phyloP scores from a whole-genome alignment of 108 stramenopile species.

The Pseudonitzschia multiseries region DNA sequence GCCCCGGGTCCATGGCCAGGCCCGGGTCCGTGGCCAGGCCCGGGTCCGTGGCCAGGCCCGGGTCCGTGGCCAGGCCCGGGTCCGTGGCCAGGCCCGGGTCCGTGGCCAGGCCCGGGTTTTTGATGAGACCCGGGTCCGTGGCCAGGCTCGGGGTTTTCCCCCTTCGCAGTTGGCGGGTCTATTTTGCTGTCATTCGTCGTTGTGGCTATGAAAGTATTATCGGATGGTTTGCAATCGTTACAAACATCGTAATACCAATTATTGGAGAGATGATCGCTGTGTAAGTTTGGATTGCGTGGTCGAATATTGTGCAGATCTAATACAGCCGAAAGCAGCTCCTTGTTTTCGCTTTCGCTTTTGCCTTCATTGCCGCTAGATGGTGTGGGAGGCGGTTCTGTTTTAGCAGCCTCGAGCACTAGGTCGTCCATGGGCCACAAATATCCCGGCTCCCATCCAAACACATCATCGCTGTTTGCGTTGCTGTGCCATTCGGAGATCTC shows the following conservation, averaged over 20 bases:
- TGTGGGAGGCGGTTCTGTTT: neutral
- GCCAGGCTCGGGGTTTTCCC: too few relatives aligned
- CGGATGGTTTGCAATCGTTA: neutral
- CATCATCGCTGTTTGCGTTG: too few relatives aligned
- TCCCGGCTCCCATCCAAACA: conserved; percentile 8
- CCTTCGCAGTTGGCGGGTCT: too few relatives aligned
- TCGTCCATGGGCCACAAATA: conserved; percentile 4
- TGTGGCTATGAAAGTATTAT: neutral
- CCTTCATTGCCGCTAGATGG: too few relatives aligned
- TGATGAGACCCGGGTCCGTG: neutral
- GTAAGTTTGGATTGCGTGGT: conserved; percentile 6
- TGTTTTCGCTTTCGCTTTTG: neutral
- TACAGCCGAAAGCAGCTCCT: neutral
- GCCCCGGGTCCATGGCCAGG: neutral
- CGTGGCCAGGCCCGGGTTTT: too few relatives aligned
- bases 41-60: neutral
- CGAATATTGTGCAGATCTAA: conserved; percentile 31
- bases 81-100: neutral
- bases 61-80: too few relatives aligned
- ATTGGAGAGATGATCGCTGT: conserved; percentile 2
- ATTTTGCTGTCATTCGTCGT: neutral
- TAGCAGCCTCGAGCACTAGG: neutral
- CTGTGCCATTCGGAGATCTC: neutral
- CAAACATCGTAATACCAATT: conserved; percentile 7
- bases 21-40: too few relatives aligned